Evolutionary conservation across 2,329 filamentous ascomycete species (phyloP).

Genomic region (Xenosphaeropsis pyriputrescens): DNA sequence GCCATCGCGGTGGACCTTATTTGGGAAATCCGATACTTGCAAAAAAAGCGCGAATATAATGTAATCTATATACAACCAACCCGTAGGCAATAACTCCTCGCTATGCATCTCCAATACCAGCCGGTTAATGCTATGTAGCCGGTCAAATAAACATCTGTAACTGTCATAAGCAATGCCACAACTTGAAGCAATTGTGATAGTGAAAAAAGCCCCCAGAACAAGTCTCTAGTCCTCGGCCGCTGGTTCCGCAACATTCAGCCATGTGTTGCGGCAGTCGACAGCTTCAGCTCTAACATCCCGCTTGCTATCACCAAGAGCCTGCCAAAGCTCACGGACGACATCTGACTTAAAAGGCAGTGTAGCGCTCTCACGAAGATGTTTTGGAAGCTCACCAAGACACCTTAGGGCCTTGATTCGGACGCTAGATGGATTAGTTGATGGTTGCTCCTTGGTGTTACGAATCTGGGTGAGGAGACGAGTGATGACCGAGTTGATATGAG

Average conservation of each 20-base stretch:
- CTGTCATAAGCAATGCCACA: too few relatives aligned
- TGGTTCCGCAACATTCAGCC: slow-evolving; percentile 5
- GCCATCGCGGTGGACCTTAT: too few relatives aligned
- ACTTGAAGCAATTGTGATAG: too few relatives aligned
- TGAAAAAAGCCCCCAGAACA: too few relatives aligned
- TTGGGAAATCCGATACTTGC: too few relatives aligned
- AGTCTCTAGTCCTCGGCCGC: neutral
- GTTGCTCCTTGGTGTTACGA: slow-evolving; percentile 13
- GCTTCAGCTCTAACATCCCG: slow-evolving; percentile 12
- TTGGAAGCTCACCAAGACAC: slow-evolving; percentile 11
- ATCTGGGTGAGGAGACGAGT: slow-evolving; percentile 14
- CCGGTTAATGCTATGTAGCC: too few relatives aligned
- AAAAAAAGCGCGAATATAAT: too few relatives aligned
- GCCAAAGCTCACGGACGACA: slow-evolving; percentile 11
- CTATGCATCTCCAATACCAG: slow-evolving; percentile 1
- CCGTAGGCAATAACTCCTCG: neutral
- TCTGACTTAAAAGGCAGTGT: slow-evolving; percentile 6
- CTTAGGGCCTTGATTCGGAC: slow-evolving; percentile 14
- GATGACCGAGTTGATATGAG: slow-evolving; percentile 14
- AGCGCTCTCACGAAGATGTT: slow-evolving; percentile 4
- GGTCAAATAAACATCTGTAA: too few relatives aligned
- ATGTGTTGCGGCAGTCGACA: slow-evolving; percentile 10
- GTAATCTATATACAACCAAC: too few relatives aligned
- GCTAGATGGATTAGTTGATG: slow-evolving; percentile 8
- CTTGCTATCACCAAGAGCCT: slow-evolving; percentile 12